These are phyloP conservation scores for Chaetomium sp. DNA, from an alignment of 2,329 filamentous ascomycete genomes.

Conservation along the genomic window DNA sequence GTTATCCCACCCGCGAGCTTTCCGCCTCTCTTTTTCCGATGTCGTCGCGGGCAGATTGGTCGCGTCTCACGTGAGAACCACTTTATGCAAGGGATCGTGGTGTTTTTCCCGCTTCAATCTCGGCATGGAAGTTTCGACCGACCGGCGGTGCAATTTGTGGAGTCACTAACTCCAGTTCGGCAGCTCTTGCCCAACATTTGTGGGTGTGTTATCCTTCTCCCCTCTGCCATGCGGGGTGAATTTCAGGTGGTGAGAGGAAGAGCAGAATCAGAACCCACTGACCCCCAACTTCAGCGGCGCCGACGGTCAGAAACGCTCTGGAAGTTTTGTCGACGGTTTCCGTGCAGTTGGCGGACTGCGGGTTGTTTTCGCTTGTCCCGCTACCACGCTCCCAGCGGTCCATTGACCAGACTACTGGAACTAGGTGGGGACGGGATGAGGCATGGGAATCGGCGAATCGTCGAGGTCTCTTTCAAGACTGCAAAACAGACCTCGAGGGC, in stretches of 20 bases:
- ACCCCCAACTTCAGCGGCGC: too few relatives aligned
- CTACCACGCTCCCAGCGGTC: background rate
- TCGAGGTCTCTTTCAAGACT: background rate
- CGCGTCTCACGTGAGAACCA: constrained; percentile 9
- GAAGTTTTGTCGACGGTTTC: too few relatives aligned
- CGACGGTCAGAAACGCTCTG: too few relatives aligned
- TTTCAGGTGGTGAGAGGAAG: too few relatives aligned
- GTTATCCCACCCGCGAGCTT: too few relatives aligned
- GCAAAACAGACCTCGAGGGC: background rate
- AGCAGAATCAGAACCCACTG: too few relatives aligned
- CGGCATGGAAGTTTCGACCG: constrained; percentile 4
- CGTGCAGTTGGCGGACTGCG: too few relatives aligned
- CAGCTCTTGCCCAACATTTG: background rate
- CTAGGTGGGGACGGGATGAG: background rate
- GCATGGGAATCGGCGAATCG: background rate
- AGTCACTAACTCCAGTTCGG: background rate
- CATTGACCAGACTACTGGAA: constrained; percentile 5
- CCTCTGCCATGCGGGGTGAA: background rate
- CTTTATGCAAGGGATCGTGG: constrained; percentile 7
- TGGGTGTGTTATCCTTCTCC: background rate
- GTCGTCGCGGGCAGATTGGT: background rate
- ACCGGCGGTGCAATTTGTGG: background rate
- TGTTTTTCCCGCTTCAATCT: constrained; percentile 2
- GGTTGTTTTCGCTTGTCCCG: background rate
- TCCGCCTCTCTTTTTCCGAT: too few relatives aligned